A percentile compares a stretch with the other conserved stretches of the same genome.
phyloP scores from a whole-genome alignment of 371 early-diverging fungal species.

The Choanephora cucurbitarum region DNA sequence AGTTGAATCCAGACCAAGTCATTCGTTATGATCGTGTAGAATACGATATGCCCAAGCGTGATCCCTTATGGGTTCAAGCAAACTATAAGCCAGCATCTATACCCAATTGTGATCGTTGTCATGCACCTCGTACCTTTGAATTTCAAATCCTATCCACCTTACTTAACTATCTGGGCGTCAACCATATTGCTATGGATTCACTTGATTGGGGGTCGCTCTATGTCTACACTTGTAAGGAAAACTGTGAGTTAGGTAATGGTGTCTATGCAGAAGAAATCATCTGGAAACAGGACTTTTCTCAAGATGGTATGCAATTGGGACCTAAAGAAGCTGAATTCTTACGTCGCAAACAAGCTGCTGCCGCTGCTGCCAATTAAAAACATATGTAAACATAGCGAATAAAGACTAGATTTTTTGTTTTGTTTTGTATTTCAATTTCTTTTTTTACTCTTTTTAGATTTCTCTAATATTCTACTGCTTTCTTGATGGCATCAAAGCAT shows the following conservation, averaged over 20 bases:
- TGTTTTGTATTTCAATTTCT: too few relatives aligned
- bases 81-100: conserved; percentile 66
- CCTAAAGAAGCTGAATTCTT: conserved; percentile 22
- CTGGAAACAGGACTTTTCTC: conserved; percentile 72
- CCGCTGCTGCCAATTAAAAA: background rate
- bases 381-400: too few relatives aligned
- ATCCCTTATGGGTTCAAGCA: conserved; percentile 85
- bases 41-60: conserved; percentile 57
- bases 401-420: too few relatives aligned
- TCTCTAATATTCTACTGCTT: conserved; percentile 70
- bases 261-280: conserved; percentile 67
- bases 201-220: conserved; percentile 93
- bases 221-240: conserved; percentile 85
- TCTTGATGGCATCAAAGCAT: conserved; percentile 88
- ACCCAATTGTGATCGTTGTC: conserved; percentile 78
- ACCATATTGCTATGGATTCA: conserved; percentile 69
- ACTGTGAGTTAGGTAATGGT: conserved; percentile 65
- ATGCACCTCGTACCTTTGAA: conserved; percentile 81
- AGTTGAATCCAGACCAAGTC: conserved; percentile 83
- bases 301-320: conserved; percentile 62
- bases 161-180: conserved; percentile 78
- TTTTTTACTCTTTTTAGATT: too few relatives aligned
- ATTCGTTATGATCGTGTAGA: conserved; percentile 81
- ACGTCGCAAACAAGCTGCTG: conserved; percentile 11
- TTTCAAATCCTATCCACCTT: conserved; percentile 85